These are phyloP conservation scores for Malassezia dermatis DNA, from an alignment of 1,284 basidiomycete genomes.

Conservation along the genomic window DNA sequence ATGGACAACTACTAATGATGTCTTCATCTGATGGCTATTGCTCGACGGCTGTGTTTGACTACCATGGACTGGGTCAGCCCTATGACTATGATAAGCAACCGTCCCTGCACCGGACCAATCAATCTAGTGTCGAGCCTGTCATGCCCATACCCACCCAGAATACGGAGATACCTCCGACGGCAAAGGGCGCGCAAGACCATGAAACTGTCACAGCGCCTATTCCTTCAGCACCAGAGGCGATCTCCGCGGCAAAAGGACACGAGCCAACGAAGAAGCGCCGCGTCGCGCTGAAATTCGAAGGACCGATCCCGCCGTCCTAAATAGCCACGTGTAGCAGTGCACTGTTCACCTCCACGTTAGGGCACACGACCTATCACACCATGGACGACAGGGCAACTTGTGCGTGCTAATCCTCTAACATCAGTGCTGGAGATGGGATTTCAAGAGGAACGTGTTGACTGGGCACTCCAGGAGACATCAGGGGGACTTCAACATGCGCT, in stretches of 20 bases:
- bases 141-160: neutral
- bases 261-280: conserved; percentile 81
- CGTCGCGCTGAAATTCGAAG: conserved; percentile 60
- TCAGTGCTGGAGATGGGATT: conserved; percentile 46
- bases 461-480: conserved; percentile 38
- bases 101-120: conserved; percentile 14
- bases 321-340: conserved; percentile 1
- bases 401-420: neutral
- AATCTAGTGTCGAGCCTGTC: neutral
- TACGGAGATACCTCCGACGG: neutral
- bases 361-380: neutral
- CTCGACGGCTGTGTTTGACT: conserved; percentile 65
- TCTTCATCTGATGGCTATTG: conserved; percentile 94
- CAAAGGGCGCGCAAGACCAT: conserved; percentile 27
- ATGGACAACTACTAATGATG: conserved; percentile 83
- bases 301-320: conserved; percentile 20
- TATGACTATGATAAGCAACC: conserved; percentile 33
- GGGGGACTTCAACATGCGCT: conserved; percentile 36
- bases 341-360: neutral
- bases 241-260: neutral
- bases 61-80: conserved; percentile 74
- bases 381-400: conserved; percentile 14
- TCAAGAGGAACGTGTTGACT: conserved; percentile 37
- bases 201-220: conserved; percentile 40
- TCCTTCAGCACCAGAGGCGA: neutral